Base-by-base conservation (phyloP, 495 filamentous ascomycete genomes). In the Xylaria flabelliformis region DNA sequence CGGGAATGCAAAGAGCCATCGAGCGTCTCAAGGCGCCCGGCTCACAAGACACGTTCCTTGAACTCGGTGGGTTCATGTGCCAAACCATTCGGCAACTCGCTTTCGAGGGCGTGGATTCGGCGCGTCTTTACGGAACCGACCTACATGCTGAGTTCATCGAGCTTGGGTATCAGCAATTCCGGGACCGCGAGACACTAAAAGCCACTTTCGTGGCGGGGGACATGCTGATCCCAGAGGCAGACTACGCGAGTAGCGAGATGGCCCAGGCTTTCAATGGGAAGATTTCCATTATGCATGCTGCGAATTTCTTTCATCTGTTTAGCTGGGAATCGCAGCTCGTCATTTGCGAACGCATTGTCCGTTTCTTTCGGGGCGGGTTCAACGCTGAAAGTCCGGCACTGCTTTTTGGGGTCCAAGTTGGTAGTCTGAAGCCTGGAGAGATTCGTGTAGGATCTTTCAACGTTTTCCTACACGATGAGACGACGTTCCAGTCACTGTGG, bases 291-390 rank as follows among this genome's bases (percentile, higher is more conserved):
- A 74, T 90, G 42, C 85, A 89, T 71, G 82, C 85, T 0, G 80
- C 80, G 1, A 84, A 83, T 0, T 88, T 92, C 72, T 85, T 92
- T 55, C 90, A 92, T 67, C 80, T 91, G 8, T 92, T 90, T 68
- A 73, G 71, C n/a, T 88, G 80, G 73, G 82, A 85, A 0, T 77
- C 85, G 8, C 90, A 92, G 72, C 76, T 88, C 10, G 50, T 73
- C 0, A 74, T 87, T 10, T 85, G 83, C 2, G 84, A 84, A 70
- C 77, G 80, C 6, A 73, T 91, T 4, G 76, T 86, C 0, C 73
- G 67, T 32, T 77, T 92, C 9, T 76, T 90, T 29, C 66, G 34
- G 32, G 32, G 9, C 50, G 66, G 53, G n/a, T 34, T 42, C 8
- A 78, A 75, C n/a, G 76, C 81, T 0, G 69, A 77, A 51, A 76